phyloP scores from a whole-genome alignment of 768 basidiomycete species.

The Megacollybia marginata region DNA sequence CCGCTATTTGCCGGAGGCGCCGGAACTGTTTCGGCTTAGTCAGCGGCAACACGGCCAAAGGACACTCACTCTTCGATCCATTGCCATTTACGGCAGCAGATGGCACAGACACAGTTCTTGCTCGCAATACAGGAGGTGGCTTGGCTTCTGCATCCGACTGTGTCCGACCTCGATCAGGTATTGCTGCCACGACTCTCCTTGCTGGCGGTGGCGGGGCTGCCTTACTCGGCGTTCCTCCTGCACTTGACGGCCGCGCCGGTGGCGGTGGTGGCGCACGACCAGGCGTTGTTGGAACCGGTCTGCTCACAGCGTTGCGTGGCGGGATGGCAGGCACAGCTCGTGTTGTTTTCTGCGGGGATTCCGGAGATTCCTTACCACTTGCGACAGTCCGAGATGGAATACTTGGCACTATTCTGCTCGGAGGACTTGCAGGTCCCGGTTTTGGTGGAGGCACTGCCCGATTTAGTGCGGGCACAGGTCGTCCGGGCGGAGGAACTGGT shows the following conservation, averaged over 20 bases:
- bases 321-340: conserved; percentile 25
- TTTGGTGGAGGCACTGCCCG: conserved; percentile 24
- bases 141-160: conserved; percentile 31
- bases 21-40: conserved; percentile 28
- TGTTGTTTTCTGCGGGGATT: conserved; percentile 16
- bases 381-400: conserved; percentile 33
- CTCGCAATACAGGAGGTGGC: conserved; percentile 17
- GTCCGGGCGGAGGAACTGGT: conserved; percentile 22
- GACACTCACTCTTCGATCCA: background rate
- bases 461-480: conserved; percentile 24
- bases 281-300: conserved; percentile 20
- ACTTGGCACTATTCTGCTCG: conserved; percentile 23
- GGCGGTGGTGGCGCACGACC: conserved; percentile 34
- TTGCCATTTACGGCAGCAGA: conserved; percentile 13
- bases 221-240: conserved; percentile 17
- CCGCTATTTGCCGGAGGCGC: conserved; percentile 59
- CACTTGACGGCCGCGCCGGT: conserved; percentile 35
- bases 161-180: conserved; percentile 16
- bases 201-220: conserved; percentile 35
- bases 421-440: conserved; percentile 24
- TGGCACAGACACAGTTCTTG: conserved; percentile 27
- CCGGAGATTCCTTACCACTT: conserved; percentile 22
- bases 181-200: conserved; percentile 14
- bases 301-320: conserved; percentile 17
- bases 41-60: background rate